These are phyloP conservation scores for Didymella glomerata DNA, from an alignment of 2,329 filamentous ascomycete species.

Conservation along the genomic window DNA sequence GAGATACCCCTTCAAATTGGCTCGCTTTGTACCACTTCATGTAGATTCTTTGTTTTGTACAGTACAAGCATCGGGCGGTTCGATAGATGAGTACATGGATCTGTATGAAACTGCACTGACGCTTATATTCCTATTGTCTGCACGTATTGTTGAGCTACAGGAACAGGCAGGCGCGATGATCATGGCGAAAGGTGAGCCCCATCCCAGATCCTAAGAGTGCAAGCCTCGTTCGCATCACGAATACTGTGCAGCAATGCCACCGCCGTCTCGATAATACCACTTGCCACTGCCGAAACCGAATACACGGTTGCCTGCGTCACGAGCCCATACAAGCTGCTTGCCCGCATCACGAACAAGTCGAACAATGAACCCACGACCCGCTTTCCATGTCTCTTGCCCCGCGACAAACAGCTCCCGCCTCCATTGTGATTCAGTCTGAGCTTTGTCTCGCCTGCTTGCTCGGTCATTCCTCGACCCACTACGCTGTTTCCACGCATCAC, in stretches of 20 bases:
- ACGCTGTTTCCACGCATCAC: neutral
- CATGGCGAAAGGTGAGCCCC: neutral
- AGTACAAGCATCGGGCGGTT: slow-evolving; percentile 20
- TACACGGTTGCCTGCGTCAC: neutral
- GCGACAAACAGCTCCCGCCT: neutral
- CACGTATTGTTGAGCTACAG: neutral
- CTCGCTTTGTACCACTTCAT: slow-evolving; percentile 22
- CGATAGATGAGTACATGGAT: slow-evolving; percentile 37
- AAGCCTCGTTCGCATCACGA: neutral
- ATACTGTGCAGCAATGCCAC: neutral
- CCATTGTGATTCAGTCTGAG: neutral
- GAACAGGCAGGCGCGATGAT: neutral
- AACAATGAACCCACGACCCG: neutral
- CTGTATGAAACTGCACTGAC: slow-evolving; percentile 25
- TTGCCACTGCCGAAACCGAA: too few relatives aligned
- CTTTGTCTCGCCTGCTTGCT: neutral
- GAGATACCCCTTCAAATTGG: slow-evolving; percentile 28
- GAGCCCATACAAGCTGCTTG: neutral
- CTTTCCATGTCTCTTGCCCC: neutral
- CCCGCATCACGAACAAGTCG: neutral
- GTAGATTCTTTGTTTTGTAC: slow-evolving; percentile 23
- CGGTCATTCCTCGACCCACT: neutral
- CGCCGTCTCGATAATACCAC: too few relatives aligned
- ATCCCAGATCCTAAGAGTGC: neutral
- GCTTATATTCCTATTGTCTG: neutral